Evolutionary conservation across 1,284 basidiomycete genomes (phyloP).

Genomic region (Ceratobasidium theobromae): DNA sequence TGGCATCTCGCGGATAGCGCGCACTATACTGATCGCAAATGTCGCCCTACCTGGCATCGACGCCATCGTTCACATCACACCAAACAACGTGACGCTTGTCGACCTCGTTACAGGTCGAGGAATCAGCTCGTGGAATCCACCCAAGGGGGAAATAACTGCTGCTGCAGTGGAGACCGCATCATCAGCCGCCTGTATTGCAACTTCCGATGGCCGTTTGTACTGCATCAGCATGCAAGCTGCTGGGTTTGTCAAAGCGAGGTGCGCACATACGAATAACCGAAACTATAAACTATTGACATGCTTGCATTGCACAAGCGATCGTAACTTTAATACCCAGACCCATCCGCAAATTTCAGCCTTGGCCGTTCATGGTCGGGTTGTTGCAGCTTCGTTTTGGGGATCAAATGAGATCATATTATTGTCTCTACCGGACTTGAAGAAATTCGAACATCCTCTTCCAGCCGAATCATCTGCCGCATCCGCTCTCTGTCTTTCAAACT

Average conservation of each 20-base stretch:
- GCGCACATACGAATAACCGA: not conserved
- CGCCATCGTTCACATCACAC: constrained; percentile 17
- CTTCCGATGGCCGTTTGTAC: not conserved
- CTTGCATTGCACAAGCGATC: not conserved
- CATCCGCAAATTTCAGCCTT: constrained; percentile 42
- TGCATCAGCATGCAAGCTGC: constrained; percentile 5
- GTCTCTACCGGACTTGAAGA: constrained; percentile 50
- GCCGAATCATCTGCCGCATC: constrained; percentile 49
- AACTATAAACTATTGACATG: not conserved
- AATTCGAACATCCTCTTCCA: constrained; percentile 38
- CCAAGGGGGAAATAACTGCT: constrained; percentile 1
- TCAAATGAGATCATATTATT: constrained; percentile 66
- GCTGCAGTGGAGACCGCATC: not conserved
- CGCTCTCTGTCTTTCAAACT: constrained; percentile 69
- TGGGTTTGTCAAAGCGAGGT: not conserved
- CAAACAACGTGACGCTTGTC: not conserved
- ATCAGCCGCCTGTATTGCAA: not conserved
- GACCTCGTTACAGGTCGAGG: constrained; percentile 5
- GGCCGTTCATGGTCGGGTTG: constrained; percentile 43
- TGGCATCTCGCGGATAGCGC: not conserved
- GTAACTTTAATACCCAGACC: constrained; percentile 22
- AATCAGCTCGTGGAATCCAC: constrained; percentile 20
- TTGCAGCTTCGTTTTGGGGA: constrained; percentile 78
- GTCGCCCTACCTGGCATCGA: constrained; percentile 1
- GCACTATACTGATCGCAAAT: not conserved